These are phyloP conservation scores for Calonectria pseudoturangicola DNA, from an alignment of 2,329 filamentous ascomycete species.

Conservation along the genomic window DNA sequence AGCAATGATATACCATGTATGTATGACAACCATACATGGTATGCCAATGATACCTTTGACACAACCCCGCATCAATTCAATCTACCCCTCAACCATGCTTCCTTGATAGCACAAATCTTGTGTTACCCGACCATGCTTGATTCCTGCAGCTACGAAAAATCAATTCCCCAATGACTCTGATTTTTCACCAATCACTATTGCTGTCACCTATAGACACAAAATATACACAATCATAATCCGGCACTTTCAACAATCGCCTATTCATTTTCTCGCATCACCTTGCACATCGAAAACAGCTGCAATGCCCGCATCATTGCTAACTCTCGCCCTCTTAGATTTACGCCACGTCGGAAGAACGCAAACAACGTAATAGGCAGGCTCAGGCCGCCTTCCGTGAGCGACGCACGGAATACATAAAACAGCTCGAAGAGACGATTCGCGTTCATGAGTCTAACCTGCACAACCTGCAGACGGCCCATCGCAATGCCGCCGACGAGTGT, in stretches of 20 bases:
- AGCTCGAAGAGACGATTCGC: constrained; percentile 97
- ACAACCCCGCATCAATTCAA: constrained; percentile 27
- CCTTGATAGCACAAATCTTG: constrained; percentile 6
- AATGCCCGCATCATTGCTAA: constrained; percentile 45
- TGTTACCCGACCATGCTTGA: constrained; percentile 14
- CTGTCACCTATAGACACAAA: not conserved
- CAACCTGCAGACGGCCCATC: constrained; percentile 94
- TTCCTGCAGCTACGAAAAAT: not conserved
- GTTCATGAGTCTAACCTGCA: constrained; percentile 96
- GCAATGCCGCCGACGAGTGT: constrained; percentile 95
- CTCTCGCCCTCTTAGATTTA: constrained; percentile 81
- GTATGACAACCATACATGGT: constrained; percentile 15
- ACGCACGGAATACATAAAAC: constrained; percentile 99
- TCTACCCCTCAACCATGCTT: constrained; percentile 36
- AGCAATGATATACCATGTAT: constrained; percentile 10
- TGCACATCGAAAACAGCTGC: constrained; percentile 14
- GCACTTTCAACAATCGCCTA: not conserved
- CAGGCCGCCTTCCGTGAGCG: constrained; percentile 98
- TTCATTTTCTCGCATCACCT: not conserved
- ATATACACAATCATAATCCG: not conserved
- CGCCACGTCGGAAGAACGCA: constrained; percentile 98
- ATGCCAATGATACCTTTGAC: constrained; percentile 21
- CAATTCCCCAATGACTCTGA: not conserved
- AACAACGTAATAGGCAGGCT: constrained; percentile 97
- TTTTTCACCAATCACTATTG: not conserved